These are phyloP conservation scores for Primulina huaijiensis DNA, from an alignment of 257 asterid species.

Conservation along the genomic window DNA sequence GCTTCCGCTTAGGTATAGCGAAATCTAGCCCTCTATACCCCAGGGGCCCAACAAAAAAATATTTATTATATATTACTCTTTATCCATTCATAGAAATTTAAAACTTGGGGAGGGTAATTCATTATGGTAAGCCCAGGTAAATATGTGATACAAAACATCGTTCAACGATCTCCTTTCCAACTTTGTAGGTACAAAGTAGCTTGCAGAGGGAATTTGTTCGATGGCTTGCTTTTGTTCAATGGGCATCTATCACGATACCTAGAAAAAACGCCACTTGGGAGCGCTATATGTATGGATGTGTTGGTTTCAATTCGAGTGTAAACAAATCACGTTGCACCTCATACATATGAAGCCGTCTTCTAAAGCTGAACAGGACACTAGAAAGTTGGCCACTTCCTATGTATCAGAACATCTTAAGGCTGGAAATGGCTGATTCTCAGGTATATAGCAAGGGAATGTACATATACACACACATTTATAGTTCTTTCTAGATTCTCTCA, in stretches of 20 bases:
- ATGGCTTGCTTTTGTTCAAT: not conserved
- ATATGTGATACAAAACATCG: no score
- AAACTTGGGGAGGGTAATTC: not conserved
- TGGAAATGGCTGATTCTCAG: not conserved
- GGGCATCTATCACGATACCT: not conserved
- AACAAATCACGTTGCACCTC: not conserved
- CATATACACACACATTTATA: not conserved
- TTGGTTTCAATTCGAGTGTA: not conserved
- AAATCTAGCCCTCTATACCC: not conserved
- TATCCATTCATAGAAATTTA: not conserved
- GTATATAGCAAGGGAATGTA: not conserved
- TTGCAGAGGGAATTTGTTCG: not conserved
- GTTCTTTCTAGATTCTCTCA: not conserved
- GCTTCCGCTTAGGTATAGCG: conserved; percentile 24
- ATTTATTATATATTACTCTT: not conserved
- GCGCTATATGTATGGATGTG: not conserved
- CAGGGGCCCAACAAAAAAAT: not conserved
- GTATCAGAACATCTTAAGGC: not conserved
- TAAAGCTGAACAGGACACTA: not conserved
- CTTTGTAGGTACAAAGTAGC: not conserved
- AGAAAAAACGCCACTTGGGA: not conserved
- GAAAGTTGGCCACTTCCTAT: not conserved
- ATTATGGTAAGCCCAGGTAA: not conserved
- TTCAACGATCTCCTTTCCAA: not conserved
- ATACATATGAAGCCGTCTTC: not conserved